These are phyloP conservation scores for Tetrahymena malaccensis DNA, from an alignment of 73 alveolate genomes.

Conservation along the genomic window DNA sequence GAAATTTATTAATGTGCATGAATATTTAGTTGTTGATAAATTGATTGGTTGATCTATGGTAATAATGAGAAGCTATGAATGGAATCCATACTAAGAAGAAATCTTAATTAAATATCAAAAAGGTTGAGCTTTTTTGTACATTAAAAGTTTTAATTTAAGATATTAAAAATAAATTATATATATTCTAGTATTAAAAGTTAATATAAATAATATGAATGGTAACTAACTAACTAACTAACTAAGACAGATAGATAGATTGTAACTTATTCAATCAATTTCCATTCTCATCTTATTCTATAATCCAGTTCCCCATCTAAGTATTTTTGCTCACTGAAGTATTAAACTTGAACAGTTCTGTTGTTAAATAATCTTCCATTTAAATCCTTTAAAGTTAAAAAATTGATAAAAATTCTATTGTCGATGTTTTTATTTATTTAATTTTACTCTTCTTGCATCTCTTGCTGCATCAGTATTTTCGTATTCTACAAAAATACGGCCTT, in stretches of 20 bases:
- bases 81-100: not conserved
- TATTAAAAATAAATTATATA: too few relatives aligned
- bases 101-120: not conserved
- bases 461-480: conserved; percentile 37
- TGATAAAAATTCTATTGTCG: too few relatives aligned
- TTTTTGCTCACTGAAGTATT: conserved; percentile 15
- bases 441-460: conserved; percentile 36
- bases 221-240: not conserved
- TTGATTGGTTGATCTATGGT: too few relatives aligned
- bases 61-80: not conserved
- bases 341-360: conserved; percentile 21
- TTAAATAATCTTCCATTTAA: conserved; percentile 32
- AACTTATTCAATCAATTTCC: not conserved
- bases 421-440: not conserved
- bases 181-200: not conserved
- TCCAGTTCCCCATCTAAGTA: not conserved
- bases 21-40: not conserved
- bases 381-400: not conserved
- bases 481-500: conserved; percentile 28
- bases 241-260: not conserved
- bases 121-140: not conserved
- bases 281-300: not conserved
- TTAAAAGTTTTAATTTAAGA: not conserved
- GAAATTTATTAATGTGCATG: too few relatives aligned
- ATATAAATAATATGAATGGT: not conserved